Conservation (phyloP, 2,329 filamentous ascomycete species). For the Diaporthe sp. region DNA sequence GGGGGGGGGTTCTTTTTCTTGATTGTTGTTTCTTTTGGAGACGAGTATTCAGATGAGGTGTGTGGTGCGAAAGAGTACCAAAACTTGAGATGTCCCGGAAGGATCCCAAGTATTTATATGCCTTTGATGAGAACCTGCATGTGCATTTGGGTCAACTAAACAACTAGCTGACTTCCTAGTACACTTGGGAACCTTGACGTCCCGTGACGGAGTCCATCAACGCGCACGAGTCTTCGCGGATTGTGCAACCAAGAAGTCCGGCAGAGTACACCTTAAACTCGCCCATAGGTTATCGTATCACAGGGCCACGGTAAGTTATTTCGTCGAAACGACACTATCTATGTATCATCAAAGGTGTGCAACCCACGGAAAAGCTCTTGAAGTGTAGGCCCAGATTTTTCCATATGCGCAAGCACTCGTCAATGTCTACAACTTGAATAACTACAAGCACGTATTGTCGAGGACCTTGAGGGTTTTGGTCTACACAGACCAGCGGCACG, state of each 20-base stretch:
- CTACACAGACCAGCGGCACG: too few species aligned
- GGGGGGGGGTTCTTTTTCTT: too few species aligned
- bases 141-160: too few species aligned
- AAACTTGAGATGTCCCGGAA: too few species aligned
- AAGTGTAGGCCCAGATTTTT: not conserved
- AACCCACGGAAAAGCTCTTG: not conserved
- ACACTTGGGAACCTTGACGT: not conserved
- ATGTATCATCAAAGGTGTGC: not conserved
- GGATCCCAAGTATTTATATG: too few species aligned
- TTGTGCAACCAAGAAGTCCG: not conserved
- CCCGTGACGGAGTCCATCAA: not conserved
- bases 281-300: not conserved
- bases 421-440: too few species aligned
- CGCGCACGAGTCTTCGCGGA: not conserved
- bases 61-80: too few species aligned
- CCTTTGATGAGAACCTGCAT: too few species aligned
- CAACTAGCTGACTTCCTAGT: not conserved
- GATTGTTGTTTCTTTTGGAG: too few species aligned
- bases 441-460: not conserved
- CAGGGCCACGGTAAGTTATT: not conserved
- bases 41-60: too few species aligned
- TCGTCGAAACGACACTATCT: not conserved
- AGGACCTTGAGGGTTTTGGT: not conserved
- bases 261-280: not conserved
- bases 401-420: not conserved